Evolutionary conservation across 192 early-diverging fungal genomes (phyloP).

Genomic region (Rhizophagus prolifer): DNA sequence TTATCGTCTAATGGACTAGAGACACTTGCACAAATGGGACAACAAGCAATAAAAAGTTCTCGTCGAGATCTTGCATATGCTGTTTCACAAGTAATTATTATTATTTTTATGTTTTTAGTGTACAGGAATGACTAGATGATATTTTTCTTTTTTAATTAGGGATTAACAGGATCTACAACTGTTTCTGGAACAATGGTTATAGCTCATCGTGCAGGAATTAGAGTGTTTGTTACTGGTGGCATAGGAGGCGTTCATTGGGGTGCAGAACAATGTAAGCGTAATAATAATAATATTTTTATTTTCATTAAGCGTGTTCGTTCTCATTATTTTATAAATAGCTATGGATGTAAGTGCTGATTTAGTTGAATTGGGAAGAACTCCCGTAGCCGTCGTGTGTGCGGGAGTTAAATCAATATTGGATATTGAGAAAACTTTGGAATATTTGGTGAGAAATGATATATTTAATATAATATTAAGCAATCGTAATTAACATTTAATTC

Average conservation of each 20-base stretch:
- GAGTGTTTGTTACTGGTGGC: constrained; percentile 91
- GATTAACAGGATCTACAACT: constrained; percentile 82
- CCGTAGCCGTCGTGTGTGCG: constrained; percentile 93
- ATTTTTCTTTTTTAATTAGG: constrained; percentile 33
- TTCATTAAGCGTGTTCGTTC: background rate
- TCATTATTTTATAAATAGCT: constrained; percentile 33
- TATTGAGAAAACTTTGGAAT: constrained; percentile 88
- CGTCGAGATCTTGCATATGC: constrained; percentile 81
- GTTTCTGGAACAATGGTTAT: constrained; percentile 91
- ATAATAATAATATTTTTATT: constrained; percentile 18
- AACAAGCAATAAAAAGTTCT: constrained; percentile 74
- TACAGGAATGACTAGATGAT: background rate
- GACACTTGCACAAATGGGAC: constrained; percentile 59
- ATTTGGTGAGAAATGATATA: constrained; percentile 44
- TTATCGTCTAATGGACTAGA: constrained; percentile 63
- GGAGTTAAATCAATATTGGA: constrained; percentile 97
- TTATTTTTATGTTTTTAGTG: too few relatives aligned
- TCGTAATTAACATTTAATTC: background rate
- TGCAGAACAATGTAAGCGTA: constrained; percentile 57
- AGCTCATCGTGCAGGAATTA: constrained; percentile 82
- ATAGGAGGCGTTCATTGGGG: constrained; percentile 96
- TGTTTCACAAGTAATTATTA: constrained; percentile 56
- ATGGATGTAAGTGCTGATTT: constrained; percentile 94
- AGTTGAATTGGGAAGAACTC: constrained; percentile 85
- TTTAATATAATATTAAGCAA: background rate